Percentiles rank a stretch among this genome's conserved stretches.
Evolutionary conservation across 2,329 filamentous ascomycete species (phyloP).

Genomic region (Alternaria sp.): DNA sequence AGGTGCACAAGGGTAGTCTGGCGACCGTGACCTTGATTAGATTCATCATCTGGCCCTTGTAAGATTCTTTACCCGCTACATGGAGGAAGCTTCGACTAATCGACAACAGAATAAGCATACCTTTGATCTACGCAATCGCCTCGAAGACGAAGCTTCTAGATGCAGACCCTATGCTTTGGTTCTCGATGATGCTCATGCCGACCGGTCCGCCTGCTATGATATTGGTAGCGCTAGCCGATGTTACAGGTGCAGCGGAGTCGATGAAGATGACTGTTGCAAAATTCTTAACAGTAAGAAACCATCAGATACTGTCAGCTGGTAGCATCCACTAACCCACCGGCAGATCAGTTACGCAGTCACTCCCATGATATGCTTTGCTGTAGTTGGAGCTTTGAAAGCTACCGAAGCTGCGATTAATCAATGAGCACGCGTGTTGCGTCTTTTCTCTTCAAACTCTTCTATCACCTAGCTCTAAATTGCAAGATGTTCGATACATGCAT

Average conservation of each 20-base stretch:
- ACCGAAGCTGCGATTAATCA: slow-evolving; percentile 17
- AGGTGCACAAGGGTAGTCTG: slow-evolving; percentile 58
- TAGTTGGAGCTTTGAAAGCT: slow-evolving; percentile 53
- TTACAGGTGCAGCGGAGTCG: slow-evolving; percentile 50
- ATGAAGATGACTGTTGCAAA: slow-evolving; percentile 63
- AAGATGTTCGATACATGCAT: not conserved
- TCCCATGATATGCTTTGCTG: slow-evolving; percentile 52
- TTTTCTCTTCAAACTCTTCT: not conserved
- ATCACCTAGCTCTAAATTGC: not conserved
- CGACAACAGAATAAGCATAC: slow-evolving; percentile 54
- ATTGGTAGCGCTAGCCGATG: slow-evolving; percentile 58
- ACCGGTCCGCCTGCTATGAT: slow-evolving; percentile 63
- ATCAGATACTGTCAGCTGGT: not conserved
- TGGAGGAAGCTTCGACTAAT: slow-evolving; percentile 4
- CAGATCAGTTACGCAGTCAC: slow-evolving; percentile 53
- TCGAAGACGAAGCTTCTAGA: slow-evolving; percentile 59
- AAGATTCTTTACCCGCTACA: not conserved
- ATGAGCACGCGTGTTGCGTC: not conserved
- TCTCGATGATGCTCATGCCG: slow-evolving; percentile 67
- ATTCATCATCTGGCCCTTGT: slow-evolving; percentile 66
- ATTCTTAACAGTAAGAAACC: slow-evolving; percentile 53
- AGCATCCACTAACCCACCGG: not conserved
- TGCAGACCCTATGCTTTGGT: slow-evolving; percentile 70
- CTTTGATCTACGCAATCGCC: slow-evolving; percentile 61
- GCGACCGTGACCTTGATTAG: slow-evolving; percentile 61